Base-by-base conservation (phyloP, 2,329 filamentous ascomycete genomes). In the Acrocalymma vagum region DNA sequence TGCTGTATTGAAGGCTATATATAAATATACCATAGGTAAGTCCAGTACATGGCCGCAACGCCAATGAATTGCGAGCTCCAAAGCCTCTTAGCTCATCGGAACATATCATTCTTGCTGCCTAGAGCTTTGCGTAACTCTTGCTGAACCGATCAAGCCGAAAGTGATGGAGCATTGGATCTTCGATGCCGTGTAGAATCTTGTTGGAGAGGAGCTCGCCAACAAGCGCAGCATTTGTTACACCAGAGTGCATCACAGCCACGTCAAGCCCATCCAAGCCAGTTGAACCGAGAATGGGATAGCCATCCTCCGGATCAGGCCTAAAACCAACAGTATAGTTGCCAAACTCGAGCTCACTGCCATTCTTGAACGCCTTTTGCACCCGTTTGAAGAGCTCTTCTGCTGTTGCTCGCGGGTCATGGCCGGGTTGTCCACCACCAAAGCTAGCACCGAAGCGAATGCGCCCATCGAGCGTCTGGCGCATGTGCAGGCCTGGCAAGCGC, bases 211-310 rank as follows among this genome's bases (percentile, higher is more conserved):
- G 15, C 22, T 42, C 26, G 20, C 39, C 39, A 5, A 42, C 39
- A 17, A 42, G 26, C 8, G 39, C 39, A 2, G 32, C 39, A 10
- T 42, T 42, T 6, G 39, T 31, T 3, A 42, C 39, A 7, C 39
- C 39, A 17, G 32, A 37, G 17, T 42, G 39, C 39, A 42, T 42
- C 5, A 36, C 32, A 10, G 39, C 39, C 7, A 42, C 32, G 9
- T 27, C 37, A 22, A 42, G 32, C n/a, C 39, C 39, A 31, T 42
- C 17, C 17, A 42, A 27, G 9, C 39, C 39, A 8, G 39, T 42
- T 13, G 36, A 32, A 16, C 39, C 39, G 3, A 42, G 21, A n/a
- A 42, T 42, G 1, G 39, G 39, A 20, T 37, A 17, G 10, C 39
- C 39, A 20, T 42, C 39, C n/a, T 20, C 18, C 18, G 39, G 39